Conservation (phyloP, 2,329 filamentous ascomycete species). For the Botryosphaeria dothidea region DNA sequence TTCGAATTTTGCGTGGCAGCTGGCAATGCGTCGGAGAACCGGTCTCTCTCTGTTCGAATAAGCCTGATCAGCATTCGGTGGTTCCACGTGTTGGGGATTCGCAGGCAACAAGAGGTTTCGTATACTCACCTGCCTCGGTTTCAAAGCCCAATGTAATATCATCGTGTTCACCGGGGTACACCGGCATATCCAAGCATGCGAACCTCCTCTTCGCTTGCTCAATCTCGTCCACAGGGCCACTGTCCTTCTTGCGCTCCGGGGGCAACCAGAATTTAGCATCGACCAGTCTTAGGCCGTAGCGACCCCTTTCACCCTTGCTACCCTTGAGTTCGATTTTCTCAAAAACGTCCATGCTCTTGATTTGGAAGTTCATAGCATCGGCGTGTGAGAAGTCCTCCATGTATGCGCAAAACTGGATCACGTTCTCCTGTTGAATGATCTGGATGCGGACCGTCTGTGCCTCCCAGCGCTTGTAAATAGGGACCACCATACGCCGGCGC, state of each 20-base stretch:
- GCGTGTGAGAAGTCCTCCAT: constrained; percentile 87
- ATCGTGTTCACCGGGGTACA: constrained; percentile 89
- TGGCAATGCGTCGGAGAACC: constrained; percentile 47
- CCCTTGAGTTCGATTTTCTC: constrained; percentile 56
- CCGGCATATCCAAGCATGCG: constrained; percentile 81
- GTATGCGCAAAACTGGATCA: constrained; percentile 78
- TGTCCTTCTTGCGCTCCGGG: constrained; percentile 53
- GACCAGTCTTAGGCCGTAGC: constrained; percentile 65
- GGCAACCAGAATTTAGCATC: constrained; percentile 91
- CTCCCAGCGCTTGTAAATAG: constrained; percentile 94
- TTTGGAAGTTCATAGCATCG: constrained; percentile 82
- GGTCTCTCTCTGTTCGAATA: constrained; percentile 42
- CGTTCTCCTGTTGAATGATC: constrained; percentile 73
- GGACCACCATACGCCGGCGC: constrained; percentile 82
- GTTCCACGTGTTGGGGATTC: background rate
- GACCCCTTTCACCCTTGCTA: constrained; percentile 31
- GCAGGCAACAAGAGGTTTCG: no score
- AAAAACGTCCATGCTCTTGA: constrained; percentile 82
- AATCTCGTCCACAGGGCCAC: constrained; percentile 50
- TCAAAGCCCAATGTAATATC: constrained; percentile 88
- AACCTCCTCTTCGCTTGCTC: constrained; percentile 67
- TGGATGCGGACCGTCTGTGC: constrained; percentile 78
- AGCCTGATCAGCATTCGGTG: constrained; percentile 26
- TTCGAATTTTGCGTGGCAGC: constrained; percentile 42
- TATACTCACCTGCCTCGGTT: constrained; percentile 68